Percentiles rank a stretch among this genome's conserved stretches.
phyloP scores from a whole-genome alignment of 2,329 filamentous ascomycete species.

The Penicillium griseofulvum region DNA sequence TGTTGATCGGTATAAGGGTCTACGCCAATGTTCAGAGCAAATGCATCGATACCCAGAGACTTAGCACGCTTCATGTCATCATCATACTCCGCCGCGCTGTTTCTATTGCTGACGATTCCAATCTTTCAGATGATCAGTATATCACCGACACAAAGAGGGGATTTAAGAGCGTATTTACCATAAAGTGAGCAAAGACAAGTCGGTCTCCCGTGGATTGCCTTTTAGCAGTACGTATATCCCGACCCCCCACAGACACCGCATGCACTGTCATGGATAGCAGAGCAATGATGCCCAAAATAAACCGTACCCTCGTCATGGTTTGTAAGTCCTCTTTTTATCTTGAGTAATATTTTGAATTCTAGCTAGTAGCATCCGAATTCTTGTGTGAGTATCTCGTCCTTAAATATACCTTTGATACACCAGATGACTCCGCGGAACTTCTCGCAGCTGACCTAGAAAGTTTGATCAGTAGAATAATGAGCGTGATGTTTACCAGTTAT shows the following conservation, averaged over 20 bases:
- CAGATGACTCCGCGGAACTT: background rate
- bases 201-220: constrained; percentile 12
- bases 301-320: background rate
- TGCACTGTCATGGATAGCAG: background rate
- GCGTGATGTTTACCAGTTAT: background rate
- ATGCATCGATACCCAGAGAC: constrained; percentile 47
- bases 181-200: constrained; percentile 46
- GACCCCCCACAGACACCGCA: background rate
- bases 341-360: background rate
- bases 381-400: background rate
- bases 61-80: constrained; percentile 49
- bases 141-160: accelerated
- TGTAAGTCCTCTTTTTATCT: background rate
- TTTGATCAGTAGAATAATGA: background rate
- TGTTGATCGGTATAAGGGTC: constrained; percentile 47
- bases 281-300: background rate
- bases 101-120: constrained; percentile 46
- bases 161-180: constrained; percentile 26
- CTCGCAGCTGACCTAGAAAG: background rate
- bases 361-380: background rate
- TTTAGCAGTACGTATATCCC: background rate
- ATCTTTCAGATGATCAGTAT: constrained; percentile 32
- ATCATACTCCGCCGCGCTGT: constrained; percentile 47
- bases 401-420: background rate
- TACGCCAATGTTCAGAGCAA: constrained; percentile 51